Conservation (phyloP, 2,329 filamentous ascomycete species). For the Knufia fluminis region DNA sequence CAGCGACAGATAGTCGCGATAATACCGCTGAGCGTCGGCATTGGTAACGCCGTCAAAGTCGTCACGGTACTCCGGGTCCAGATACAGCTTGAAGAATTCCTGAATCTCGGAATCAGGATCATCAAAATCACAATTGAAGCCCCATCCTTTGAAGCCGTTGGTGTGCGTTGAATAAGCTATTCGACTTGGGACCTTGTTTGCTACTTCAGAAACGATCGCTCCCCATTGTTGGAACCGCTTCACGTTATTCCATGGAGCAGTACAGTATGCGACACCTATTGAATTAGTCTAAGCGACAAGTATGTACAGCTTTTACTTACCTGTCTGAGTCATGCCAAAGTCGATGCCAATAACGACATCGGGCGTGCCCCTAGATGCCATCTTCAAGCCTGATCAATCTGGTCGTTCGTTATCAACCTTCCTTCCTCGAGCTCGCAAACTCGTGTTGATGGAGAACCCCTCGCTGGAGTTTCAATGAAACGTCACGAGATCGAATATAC, state of each 20-base stretch:
- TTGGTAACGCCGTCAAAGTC: slow-evolving; percentile 20
- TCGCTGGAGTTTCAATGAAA: neutral
- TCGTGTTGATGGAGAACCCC: neutral
- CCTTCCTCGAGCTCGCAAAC: neutral
- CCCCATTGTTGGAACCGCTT: slow-evolving; percentile 31
- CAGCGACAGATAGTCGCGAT: slow-evolving; percentile 28
- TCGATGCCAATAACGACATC: slow-evolving; percentile 20
- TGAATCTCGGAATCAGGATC: slow-evolving; percentile 17
- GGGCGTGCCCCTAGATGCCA: neutral
- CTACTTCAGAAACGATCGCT: slow-evolving; percentile 25
- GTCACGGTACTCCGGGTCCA: slow-evolving; percentile 11
- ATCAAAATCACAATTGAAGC: slow-evolving; percentile 30
- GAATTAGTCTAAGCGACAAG: neutral
- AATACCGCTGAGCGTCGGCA: slow-evolving; percentile 24
- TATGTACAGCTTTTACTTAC: neutral
- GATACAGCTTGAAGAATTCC: slow-evolving; percentile 14
- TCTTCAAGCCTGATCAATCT: neutral
- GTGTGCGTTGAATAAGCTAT: slow-evolving; percentile 24
- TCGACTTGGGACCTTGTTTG: slow-evolving; percentile 29
- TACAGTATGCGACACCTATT: slow-evolving; percentile 30
- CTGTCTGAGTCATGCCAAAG: slow-evolving; percentile 26
- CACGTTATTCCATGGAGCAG: slow-evolving; percentile 27
- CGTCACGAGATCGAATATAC: neutral
- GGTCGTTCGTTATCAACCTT: neutral
- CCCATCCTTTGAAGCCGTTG: slow-evolving; percentile 24